phyloP scores from a whole-genome alignment of 192 early-diverging fungal genomes.

The Gonapodya sp. region DNA sequence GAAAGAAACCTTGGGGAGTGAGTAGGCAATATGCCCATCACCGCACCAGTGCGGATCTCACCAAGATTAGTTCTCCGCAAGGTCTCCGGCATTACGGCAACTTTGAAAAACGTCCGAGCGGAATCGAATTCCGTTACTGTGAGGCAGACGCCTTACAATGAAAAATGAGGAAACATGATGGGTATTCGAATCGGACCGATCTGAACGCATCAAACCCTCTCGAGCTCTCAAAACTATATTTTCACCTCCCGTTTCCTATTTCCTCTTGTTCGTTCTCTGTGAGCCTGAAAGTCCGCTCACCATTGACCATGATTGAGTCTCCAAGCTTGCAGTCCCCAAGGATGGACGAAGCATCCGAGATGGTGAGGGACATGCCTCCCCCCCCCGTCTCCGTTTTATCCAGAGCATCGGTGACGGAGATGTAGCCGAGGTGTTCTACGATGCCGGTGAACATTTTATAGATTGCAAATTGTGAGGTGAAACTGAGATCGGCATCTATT shows the following conservation, averaged over 20 bases:
- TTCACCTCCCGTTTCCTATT: no score
- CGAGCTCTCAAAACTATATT: no score
- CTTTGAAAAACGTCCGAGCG: conserved; percentile 62
- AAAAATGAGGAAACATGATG: neutral
- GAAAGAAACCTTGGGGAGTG: neutral
- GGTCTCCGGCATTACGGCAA: conserved; percentile 88
- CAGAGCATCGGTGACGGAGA: conserved; percentile 51
- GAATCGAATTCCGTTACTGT: conserved; percentile 89
- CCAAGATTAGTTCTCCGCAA: conserved; percentile 87
- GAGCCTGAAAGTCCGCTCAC: conserved; percentile 30
- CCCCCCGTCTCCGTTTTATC: conserved; percentile 74
- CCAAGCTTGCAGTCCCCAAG: conserved; percentile 80
- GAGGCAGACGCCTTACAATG: conserved; percentile 72
- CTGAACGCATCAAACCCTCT: no score
- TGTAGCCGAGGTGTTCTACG: conserved; percentile 80
- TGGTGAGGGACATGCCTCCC: conserved; percentile 73
- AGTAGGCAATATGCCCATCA: neutral
- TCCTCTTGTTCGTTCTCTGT: no score
- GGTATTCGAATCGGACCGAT: neutral
- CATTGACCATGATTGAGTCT: conserved; percentile 90
- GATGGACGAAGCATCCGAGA: conserved; percentile 59
- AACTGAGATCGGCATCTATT: neutral
- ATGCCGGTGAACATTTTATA: conserved; percentile 91
- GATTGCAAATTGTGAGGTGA: neutral
- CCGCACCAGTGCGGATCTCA: conserved; percentile 15